Base-by-base conservation (phyloP, 2,329 filamentous ascomycete genomes). In the Orbilia javanica region DNA sequence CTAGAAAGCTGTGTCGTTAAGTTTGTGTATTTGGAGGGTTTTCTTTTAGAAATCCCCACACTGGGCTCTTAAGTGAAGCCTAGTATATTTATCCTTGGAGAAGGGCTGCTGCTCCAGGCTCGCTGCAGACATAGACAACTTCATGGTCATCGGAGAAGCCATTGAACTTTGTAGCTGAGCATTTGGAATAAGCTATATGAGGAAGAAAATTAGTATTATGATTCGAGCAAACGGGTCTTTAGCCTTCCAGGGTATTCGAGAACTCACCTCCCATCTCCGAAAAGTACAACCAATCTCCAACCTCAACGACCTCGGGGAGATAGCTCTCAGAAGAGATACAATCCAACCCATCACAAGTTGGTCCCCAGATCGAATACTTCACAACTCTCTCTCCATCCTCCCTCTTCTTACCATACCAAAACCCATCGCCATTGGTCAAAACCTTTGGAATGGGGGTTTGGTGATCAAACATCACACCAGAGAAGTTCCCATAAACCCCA, bases 401-500 rank as follows among this genome's bases (percentile, higher is more conserved):
- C 81, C 85, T 82, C 80, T 86, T 71, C 79, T 87, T 86, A 84
- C 90, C 85, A 83, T 90, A 91, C 82, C 90, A 83, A 79, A 88
- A 88, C 77, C 86, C 86, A 79, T 87, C 85, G 78, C 88, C 87
- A 20, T 88, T 86, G 80, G 90, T 91, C 68, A 99, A 87, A 74
- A 98, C 89, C 85, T 92, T 93, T 70, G 95, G 93, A 53, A 92
- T 86, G 0, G 96, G 96, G 82, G 96, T 89, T 87, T 99, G 96
- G 85, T 98, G 96, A 83, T 98, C 96, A 84, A 97, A 99, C 87
- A 98, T 97, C 88, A 98, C 98, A 89, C 94, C 96, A 81, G 93
- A 97, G 84, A 99, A 98, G 86, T 98, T 98, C 82, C 96, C 96
- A 83, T 99, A 99, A 67, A 98, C 91, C 29, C 96, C 96, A 82